Conservation (phyloP, 495 filamentous ascomycete genomes). For the Penicillium egyptiacum region DNA sequence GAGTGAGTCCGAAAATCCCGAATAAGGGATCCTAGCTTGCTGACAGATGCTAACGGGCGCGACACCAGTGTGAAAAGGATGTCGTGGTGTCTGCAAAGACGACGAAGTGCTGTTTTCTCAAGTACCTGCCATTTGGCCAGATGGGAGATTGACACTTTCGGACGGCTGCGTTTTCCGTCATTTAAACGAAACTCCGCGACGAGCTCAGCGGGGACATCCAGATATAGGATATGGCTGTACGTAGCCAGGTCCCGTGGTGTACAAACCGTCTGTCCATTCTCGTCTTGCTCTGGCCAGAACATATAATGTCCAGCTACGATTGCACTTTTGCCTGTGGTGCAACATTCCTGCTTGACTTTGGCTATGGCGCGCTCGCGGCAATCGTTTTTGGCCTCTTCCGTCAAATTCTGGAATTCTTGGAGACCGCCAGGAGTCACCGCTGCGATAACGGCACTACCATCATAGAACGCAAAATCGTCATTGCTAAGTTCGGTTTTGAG, state of each 20-base stretch:
- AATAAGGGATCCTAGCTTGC: slow-evolving; percentile 30
- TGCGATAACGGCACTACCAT: slow-evolving; percentile 54
- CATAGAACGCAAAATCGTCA: slow-evolving; percentile 49
- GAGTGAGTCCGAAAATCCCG: slow-evolving; percentile 43
- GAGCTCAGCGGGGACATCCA: slow-evolving; percentile 44
- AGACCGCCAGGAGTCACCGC: slow-evolving; percentile 52
- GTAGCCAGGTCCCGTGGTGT: slow-evolving; percentile 49
- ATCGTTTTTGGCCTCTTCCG: slow-evolving; percentile 38
- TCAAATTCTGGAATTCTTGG: slow-evolving; percentile 46
- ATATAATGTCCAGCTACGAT: slow-evolving; percentile 63
- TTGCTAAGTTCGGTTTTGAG: slow-evolving; percentile 38
- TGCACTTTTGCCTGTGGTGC: slow-evolving; percentile 34
- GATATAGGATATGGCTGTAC: slow-evolving; percentile 64
- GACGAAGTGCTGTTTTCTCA: slow-evolving; percentile 50
- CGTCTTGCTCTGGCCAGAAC: slow-evolving; percentile 53
- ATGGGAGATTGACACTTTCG: slow-evolving; percentile 36
- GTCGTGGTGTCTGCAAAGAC: slow-evolving; percentile 45
- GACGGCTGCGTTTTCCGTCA: slow-evolving; percentile 45
- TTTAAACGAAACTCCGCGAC: slow-evolving; percentile 35
- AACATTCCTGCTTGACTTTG: slow-evolving; percentile 43
- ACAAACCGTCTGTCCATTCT: slow-evolving; percentile 31
- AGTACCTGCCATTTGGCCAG: slow-evolving; percentile 52
- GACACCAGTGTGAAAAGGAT: slow-evolving; percentile 48
- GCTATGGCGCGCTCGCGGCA: slow-evolving; percentile 53
- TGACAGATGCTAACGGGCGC: slow-evolving; percentile 5